Percentiles rank a stretch among this genome's conserved stretches.
These are phyloP conservation scores for Chrysosphaeria jannelii DNA, from an alignment of 2,329 filamentous ascomycete species.

Conservation along the genomic window DNA sequence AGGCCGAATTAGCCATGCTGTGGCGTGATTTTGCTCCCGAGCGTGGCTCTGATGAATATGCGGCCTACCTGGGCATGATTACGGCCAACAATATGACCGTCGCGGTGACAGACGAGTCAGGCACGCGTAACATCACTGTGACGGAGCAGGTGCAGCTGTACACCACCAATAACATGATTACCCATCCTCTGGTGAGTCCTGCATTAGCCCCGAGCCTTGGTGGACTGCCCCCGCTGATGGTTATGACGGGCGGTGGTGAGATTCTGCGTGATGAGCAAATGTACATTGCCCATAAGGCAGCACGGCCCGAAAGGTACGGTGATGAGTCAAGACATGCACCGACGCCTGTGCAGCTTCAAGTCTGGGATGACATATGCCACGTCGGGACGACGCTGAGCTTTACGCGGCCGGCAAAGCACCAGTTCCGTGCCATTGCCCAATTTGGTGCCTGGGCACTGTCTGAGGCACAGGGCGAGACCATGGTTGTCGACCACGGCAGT, in stretches of 20 bases:
- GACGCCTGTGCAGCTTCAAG: slow-evolving; percentile 76
- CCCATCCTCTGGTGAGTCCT: slow-evolving; percentile 73
- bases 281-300: slow-evolving; percentile 81
- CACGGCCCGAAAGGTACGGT: slow-evolving; percentile 49
- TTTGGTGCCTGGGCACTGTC: slow-evolving; percentile 83
- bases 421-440: slow-evolving; percentile 78
- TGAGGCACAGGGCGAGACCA: slow-evolving; percentile 50
- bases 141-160: slow-evolving; percentile 85
- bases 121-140: slow-evolving; percentile 21
- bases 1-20: slow-evolving; percentile 39
- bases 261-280: slow-evolving; percentile 82
- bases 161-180: slow-evolving; percentile 55
- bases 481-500: slow-evolving; percentile 38
- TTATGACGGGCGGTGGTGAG: slow-evolving; percentile 71
- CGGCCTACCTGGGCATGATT: not conserved
- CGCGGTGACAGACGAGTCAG: slow-evolving; percentile 24
- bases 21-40: too few species aligned
- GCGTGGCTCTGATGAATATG: too few species aligned
- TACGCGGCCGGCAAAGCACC: slow-evolving; percentile 81
- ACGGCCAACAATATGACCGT: slow-evolving; percentile 5
- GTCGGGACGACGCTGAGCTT: slow-evolving; percentile 83
- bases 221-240: slow-evolving; percentile 60
- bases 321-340: too few species aligned
- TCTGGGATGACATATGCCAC: slow-evolving; percentile 90
- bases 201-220: slow-evolving; percentile 68